A percentile compares a stretch with the other conserved stretches of the same genome.
Conservation (phyloP, 352 stramenopile genomes). For the Phytophthora pini region DNA sequence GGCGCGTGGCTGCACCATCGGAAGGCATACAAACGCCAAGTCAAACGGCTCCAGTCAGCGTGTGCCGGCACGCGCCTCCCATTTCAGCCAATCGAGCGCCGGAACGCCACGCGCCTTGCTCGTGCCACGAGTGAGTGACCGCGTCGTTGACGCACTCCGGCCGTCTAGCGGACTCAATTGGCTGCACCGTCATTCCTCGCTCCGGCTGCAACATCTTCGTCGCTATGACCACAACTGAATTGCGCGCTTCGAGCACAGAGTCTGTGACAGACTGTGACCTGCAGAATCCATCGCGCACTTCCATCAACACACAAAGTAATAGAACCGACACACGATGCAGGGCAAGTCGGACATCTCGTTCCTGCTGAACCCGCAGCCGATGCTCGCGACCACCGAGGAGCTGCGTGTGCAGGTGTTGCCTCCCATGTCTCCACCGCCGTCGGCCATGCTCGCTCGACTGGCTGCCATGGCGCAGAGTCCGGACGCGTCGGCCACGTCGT, state of each 20-base stretch:
- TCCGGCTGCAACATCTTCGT: background rate
- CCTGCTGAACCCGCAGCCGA: slow-evolving; percentile 46
- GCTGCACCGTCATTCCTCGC: slow-evolving; percentile 8
- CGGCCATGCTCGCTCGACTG: slow-evolving; percentile 18
- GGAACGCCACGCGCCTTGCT: slow-evolving; percentile 19
- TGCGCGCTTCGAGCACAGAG: slow-evolving; percentile 12
- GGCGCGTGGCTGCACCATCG: slow-evolving; percentile 12
- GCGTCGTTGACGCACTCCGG: slow-evolving; percentile 1
- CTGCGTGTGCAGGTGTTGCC: background rate
- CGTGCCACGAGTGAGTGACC: background rate
- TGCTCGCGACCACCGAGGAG: background rate
- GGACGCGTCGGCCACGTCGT: slow-evolving; percentile 28
- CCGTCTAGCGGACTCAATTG: background rate
- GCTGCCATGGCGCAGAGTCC: slow-evolving; percentile 34
- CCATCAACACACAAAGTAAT: background rate
- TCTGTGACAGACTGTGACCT: background rate
- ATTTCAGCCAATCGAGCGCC: slow-evolving; percentile 13
- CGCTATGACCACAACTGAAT: slow-evolving; percentile 16
- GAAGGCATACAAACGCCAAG: slow-evolving; percentile 20
- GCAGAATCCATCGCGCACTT: slow-evolving; percentile 1
- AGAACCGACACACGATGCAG: slow-evolving; percentile 28
- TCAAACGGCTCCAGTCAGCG: slow-evolving; percentile 9
- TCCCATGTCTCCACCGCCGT: slow-evolving; percentile 30
- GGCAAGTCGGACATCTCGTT: slow-evolving; percentile 52
- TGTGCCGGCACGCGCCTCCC: slow-evolving; percentile 10